Percentiles rank a stretch among this genome's conserved stretches.
Conservation (phyloP, 2,329 filamentous ascomycete species). For the Aspergillus flavus region DNA sequence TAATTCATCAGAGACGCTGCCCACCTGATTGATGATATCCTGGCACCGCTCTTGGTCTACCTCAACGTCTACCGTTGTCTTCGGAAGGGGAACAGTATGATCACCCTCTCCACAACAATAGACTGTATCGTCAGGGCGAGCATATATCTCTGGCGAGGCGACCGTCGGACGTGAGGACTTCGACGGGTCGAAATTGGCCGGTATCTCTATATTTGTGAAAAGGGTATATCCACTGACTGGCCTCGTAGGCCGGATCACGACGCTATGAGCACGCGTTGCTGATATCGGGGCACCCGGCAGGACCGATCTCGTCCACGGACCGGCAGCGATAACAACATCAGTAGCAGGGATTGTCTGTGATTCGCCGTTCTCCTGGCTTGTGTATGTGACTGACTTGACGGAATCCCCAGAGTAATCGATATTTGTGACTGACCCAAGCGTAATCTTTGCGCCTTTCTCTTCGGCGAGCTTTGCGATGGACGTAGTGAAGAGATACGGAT, state of each 20-base stretch:
- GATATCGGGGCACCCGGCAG: conserved; percentile 60
- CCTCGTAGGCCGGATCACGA: conserved; percentile 60
- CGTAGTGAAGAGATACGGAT: conserved; percentile 88
- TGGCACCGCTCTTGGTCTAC: conserved; percentile 77
- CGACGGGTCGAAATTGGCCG: conserved; percentile 58
- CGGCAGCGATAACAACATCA: conserved; percentile 63
- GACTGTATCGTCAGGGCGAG: conserved; percentile 82
- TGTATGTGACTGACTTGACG: conserved; percentile 67
- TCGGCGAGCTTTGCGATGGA: conserved; percentile 76
- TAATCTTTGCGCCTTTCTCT: conserved; percentile 68
- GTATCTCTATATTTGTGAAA: conserved; percentile 83
- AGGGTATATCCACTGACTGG: conserved; percentile 53
- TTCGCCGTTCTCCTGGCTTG: conserved; percentile 53
- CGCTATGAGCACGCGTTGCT: conserved; percentile 64
- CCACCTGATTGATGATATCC: conserved; percentile 80
- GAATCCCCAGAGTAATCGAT: conserved; percentile 60
- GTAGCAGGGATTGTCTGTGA: conserved; percentile 57
- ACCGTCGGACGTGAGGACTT: conserved; percentile 59
- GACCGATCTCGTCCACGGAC: conserved; percentile 62
- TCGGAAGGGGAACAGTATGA: conserved; percentile 70
- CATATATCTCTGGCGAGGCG: conserved; percentile 90
- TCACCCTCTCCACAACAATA: conserved; percentile 96
- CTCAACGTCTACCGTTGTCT: conserved; percentile 72
- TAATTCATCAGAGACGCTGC: conserved; percentile 58
- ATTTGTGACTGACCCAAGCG: conserved; percentile 67